Evolutionary conservation across 73 alveolate species (phyloP).

Genomic region (Paraurostyla sp.): DNA sequence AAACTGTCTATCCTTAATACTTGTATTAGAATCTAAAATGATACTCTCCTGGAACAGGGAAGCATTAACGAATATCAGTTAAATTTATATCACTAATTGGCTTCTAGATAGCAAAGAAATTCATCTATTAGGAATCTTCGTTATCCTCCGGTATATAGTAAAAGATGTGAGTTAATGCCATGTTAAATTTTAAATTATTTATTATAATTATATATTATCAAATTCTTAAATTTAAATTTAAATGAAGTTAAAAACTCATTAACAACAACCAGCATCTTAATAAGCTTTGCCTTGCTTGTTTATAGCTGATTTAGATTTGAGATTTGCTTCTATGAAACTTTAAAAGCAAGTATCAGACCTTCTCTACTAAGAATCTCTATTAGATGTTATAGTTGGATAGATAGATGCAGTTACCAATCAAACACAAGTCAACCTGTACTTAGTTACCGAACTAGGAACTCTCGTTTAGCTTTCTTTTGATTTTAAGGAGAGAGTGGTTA

Average conservation of each 20-base stretch:
- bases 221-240: constrained; percentile 4
- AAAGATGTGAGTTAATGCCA: constrained; percentile 46
- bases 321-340: not conserved
- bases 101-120: constrained; percentile 17
- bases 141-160: constrained; percentile 55
- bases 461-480: constrained; percentile 6
- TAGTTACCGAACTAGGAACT: constrained; percentile 53
- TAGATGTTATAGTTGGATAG: constrained; percentile 41
- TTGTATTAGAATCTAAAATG: constrained; percentile 51
- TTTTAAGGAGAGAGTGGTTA: constrained; percentile 20
- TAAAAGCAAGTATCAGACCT: not conserved
- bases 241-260: not conserved
- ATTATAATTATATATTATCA: not conserved
- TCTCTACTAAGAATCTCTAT: not conserved
- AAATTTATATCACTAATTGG: not conserved
- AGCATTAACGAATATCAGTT: constrained; percentile 5
- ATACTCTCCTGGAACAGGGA: constrained; percentile 56
- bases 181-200: not conserved
- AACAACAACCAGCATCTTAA: not conserved
- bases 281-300: not conserved
- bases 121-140: constrained; percentile 15
- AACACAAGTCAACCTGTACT: not conserved
- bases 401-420: not conserved
- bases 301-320: constrained; percentile 14
- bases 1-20: constrained; percentile 8